Evolutionary conservation across 148 eudicot species (phyloP).

Genomic region (Diospyros kaki): DNA sequence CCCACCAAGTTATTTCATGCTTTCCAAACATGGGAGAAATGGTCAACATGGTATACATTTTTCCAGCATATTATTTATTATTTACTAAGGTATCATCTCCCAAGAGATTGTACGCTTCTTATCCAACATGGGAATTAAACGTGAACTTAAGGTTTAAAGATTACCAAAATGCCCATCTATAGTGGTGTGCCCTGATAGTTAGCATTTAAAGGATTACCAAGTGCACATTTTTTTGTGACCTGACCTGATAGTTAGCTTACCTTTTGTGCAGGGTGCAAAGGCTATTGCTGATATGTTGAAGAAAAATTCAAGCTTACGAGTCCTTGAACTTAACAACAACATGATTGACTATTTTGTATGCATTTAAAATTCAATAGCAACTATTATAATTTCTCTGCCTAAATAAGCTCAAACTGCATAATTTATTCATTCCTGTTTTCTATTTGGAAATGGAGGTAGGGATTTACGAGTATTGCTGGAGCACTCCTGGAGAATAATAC

Average conservation of each 20-base stretch:
- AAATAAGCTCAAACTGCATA: constrained; percentile 24
- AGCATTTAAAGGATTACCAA: not conserved
- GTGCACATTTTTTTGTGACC: too few relatives aligned
- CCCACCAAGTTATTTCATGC: too few relatives aligned
- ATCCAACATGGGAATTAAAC: too few relatives aligned
- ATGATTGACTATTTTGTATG: constrained; percentile 95
- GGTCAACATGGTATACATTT: too few relatives aligned
- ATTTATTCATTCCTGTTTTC: constrained; percentile 19
- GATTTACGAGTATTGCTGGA: constrained; percentile 95
- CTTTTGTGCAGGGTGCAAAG: constrained; percentile 79
- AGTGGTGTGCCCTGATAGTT: not conserved
- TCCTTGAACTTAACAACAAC: constrained; percentile 86
- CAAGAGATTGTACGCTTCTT: too few relatives aligned
- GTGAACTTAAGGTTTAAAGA: not conserved
- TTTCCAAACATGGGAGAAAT: too few relatives aligned
- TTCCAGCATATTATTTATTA: too few relatives aligned
- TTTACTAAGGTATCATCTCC: too few relatives aligned
- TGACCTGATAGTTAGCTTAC: constrained; percentile 6
- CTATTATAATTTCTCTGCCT: constrained; percentile 11
- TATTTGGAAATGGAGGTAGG: constrained; percentile 77
- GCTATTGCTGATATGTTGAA: constrained; percentile 87
- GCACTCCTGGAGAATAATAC: constrained; percentile 76
- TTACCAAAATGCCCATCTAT: not conserved
- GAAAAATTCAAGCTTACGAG: constrained; percentile 64
- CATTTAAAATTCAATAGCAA: constrained; percentile 18